Conservation (phyloP, 352 stramenopile species). For the Phytopythium helicoides region DNA sequence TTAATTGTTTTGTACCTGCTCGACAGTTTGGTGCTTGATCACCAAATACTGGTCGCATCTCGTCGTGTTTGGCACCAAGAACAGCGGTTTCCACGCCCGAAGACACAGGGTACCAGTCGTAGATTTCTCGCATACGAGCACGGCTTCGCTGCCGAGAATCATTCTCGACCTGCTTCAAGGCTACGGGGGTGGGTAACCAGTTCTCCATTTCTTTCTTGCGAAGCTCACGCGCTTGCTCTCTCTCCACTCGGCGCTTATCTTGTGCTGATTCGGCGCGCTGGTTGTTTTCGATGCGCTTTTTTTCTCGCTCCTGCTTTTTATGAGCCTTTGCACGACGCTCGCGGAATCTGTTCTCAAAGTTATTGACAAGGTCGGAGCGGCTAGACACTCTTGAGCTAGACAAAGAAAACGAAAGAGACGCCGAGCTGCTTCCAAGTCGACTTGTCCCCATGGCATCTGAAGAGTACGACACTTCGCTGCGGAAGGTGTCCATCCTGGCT, state of each 20-base stretch:
- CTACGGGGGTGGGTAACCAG: slow-evolving; percentile 40
- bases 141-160: slow-evolving; percentile 34
- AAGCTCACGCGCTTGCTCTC: slow-evolving; percentile 43
- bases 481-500: slow-evolving; percentile 31
- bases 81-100: not conserved
- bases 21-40: slow-evolving; percentile 1
- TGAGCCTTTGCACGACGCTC: slow-evolving; percentile 51
- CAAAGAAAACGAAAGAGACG: slow-evolving; percentile 42
- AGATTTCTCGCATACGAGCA: slow-evolving; percentile 35
- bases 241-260: slow-evolving; percentile 37
- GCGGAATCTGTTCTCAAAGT: slow-evolving; percentile 56
- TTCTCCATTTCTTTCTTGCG: slow-evolving; percentile 50
- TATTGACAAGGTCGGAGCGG: slow-evolving; percentile 50
- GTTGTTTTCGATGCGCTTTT: slow-evolving; percentile 31
- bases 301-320: slow-evolving; percentile 46
- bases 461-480: slow-evolving; percentile 27
- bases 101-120: slow-evolving; percentile 48
- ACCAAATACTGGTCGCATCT: slow-evolving; percentile 48
- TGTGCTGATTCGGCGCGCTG: slow-evolving; percentile 48
- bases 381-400: slow-evolving; percentile 33
- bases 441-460: slow-evolving; percentile 20
- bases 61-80: slow-evolving; percentile 2
- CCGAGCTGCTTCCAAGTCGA: slow-evolving; percentile 20
- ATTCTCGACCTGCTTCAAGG: slow-evolving; percentile 30
- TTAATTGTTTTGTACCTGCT: not conserved